Evolutionary conservation across 2,329 filamentous ascomycete species (phyloP), one percentile per base, ranked within the genome.

Genomic region (Dryadomyces quercus-mongolicae): DNA sequence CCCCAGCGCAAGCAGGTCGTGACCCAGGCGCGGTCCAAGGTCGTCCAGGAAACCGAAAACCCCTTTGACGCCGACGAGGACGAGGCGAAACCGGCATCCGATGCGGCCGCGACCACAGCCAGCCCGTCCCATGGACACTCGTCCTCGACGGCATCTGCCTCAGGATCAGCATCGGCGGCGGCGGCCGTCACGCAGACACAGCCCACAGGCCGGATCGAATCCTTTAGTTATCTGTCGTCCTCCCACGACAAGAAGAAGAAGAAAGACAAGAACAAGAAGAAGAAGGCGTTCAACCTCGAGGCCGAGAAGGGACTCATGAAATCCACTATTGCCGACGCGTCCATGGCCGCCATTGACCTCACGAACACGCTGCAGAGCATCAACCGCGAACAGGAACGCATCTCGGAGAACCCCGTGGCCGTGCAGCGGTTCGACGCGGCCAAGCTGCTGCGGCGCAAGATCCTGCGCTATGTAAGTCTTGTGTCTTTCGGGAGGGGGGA

Each of bases 281-380:
- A 72, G 45, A 80, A 78, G 63, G 73, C 80, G 0, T 96, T 97
- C 73, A 88, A 86, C 64, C 75, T 97, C 0, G 88, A 94, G 61
- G 85, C 82, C 43, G 93, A 97, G 67, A 92, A 92, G 67, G 86
- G 87, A 0, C 77, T 86, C 57, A 90, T 98, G 73, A 85, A 95
- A 60, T 81, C 85, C 58, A 81, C 85, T n/a, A 90, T 98, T 59
- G 93, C 92, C 3, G 88, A 92, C 49, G 82, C 91, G 0, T 91
- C 88, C 1, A 87, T 97, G 43, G 88, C 90, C 3, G 85, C 89
- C n/a, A 96, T 88, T 0, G 95, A 95, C 65, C 75, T 98, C 43
- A 77, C 85, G 64, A 97, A 98, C 64, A 81, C 85, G 1, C 74
- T 98, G 42, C 90, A 93, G 66, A 82, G 86, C 53, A 91, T 96